Evolutionary conservation across 1,284 basidiomycete species (phyloP), one percentile per base, ranked within the genome.

Genomic region (Anthracocystis walkeri): DNA sequence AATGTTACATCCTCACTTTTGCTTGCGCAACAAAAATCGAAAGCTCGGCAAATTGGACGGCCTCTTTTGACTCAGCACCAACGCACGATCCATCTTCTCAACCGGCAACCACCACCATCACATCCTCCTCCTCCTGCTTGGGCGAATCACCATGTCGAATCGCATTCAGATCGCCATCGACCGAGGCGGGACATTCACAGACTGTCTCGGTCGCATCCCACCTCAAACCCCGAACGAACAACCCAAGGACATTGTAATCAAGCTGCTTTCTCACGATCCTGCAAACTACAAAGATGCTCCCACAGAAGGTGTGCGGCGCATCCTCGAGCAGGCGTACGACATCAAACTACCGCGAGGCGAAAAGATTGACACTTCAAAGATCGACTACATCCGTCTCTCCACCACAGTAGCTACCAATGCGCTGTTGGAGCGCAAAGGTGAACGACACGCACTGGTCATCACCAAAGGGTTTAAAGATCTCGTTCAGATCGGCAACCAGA

Each of bases 331-430:
- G 23, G 90, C 92, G 0, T 91, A 91, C 0, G 90, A 91, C 0
- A 84, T 89, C 64, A 87, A 86, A 65, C 91, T 93, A 51, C 89
- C 90, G 0, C 88, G 93, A 69, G 91, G 90, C 6, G 82, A 87
- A 29, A 89, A 90, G 54, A 88, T 95, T 20, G 89, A 91, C 18
- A 93, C 93, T 0, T 88, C 91, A 72, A 93, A 94, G 86, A 93
- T 97, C 65, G 94, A 96, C 79, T 95, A 93, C 83, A 94, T 97
- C 71, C 90, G 95, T 18, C 88, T 97, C 3, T 94, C 93, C 0
- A 98, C 96, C 0, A 99, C 96, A 0, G 94, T 98, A 2, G 96
- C 94, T 0, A 99, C 96, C 18, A 99, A 98, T 79, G 95, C 96
- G 0, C 89, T 99, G 0, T 89, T 99, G 6, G 96, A 98, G 84